Evolutionary conservation across 805 yeast species (phyloP), one percentile per base, ranked within the genome.

Genomic region (Ogataea siamensis): DNA sequence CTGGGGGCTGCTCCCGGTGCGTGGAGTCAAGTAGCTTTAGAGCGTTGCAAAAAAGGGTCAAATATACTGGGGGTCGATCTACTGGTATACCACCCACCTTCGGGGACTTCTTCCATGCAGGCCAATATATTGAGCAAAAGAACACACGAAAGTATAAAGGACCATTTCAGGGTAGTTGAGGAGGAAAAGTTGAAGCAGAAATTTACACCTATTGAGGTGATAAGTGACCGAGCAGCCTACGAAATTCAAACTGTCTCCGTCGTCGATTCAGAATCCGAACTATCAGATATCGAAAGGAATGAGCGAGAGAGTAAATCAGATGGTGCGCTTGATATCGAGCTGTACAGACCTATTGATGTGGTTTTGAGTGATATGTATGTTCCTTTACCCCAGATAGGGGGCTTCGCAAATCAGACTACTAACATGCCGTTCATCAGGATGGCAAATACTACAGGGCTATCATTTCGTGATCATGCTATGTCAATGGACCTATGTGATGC

Each of bases 401-500:
- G 77, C 5, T 76, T 64, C 56, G 69, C 76, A 72, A 70, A 67
- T 56, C 67, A 76, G 63, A 75, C 83, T 71, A 78, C 86, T 80
- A 82, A 81, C 79, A 74, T 74, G 39, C 78, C 95, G 32, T 83
- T 79, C 58, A 68, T 69, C 64, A 91, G 96, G 98, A 83, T 91
- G 85, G 85, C 87, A 32, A 91, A 91, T 56, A 87, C 97, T 4
- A 70, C 88, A 10, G 98, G 99, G 4, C 64, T 86, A 27, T 75
- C 80, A 7, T 78, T 83, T 27, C 76, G 77, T 46, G 99, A 91
- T 59, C 98, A 91, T 62, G 65, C 73, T 10, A 78, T 77, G 49
- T 87, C 96, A 44, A 83, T 93, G 86, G 89, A 89, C 55, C 66
- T 91, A 19, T 91, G 97, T 60, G 93, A 87, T 51, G 96, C 96